Evolutionary conservation across 73 alveolate species (phyloP).

Genomic region (Uronychia binucleata): DNA sequence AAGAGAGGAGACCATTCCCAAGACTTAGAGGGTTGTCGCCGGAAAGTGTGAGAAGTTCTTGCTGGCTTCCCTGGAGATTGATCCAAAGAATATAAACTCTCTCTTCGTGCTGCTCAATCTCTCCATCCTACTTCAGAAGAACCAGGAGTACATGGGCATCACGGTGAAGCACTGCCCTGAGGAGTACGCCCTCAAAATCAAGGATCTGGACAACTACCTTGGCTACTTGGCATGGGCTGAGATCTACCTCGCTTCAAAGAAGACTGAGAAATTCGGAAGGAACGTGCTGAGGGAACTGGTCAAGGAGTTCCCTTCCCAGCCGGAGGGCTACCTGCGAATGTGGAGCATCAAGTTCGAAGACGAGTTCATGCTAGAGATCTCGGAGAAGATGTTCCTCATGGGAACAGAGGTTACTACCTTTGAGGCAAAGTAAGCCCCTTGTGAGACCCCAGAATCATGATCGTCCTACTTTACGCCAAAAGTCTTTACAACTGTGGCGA

Average conservation of each 20-base stretch:
- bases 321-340: constrained; percentile 64
- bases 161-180: constrained; percentile 14
- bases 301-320: constrained; percentile 25
- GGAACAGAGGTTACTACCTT: neutral
- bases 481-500: neutral
- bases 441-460: neutral
- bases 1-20: constrained; percentile 2
- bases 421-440: neutral
- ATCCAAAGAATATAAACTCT: constrained; percentile 16
- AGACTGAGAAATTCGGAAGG: constrained; percentile 28
- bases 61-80: neutral
- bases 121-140: constrained; percentile 4
- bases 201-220: constrained; percentile 33
- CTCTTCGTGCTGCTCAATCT: constrained; percentile 15
- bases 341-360: constrained; percentile 40
- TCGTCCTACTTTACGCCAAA: constrained; percentile 3
- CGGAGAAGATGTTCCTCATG: neutral
- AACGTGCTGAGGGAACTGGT: constrained; percentile 50
- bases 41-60: neutral
- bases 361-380: neutral
- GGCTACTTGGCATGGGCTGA: constrained; percentile 77
- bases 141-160: neutral
- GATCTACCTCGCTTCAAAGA: constrained; percentile 16
- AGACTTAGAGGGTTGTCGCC: neutral
- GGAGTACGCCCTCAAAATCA: constrained; percentile 53